A percentile compares a stretch with the other conserved stretches of the same genome.
phyloP scores from a whole-genome alignment of 352 stramenopile genomes.

The Phytophthora pseudosyringae region DNA sequence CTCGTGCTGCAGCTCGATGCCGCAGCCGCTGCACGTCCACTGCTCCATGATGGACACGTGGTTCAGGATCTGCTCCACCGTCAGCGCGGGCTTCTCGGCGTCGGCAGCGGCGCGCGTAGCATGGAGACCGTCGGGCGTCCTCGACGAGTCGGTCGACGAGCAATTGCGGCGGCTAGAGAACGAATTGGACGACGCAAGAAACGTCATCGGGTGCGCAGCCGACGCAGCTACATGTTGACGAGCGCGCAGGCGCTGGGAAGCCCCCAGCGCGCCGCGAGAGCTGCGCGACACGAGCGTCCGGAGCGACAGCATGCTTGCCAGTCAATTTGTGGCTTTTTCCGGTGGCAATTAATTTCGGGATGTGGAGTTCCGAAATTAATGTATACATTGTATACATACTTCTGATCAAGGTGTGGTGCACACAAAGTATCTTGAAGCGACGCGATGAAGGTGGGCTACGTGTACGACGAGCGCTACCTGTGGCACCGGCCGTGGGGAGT shows the following conservation, averaged over 20 bases:
- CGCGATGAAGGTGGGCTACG: conserved; percentile 58
- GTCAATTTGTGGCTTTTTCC: conserved; percentile 32
- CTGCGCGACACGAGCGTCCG: conserved; percentile 18
- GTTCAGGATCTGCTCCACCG: conserved; percentile 64
- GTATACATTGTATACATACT: not conserved
- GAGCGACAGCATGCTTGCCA: conserved; percentile 37
- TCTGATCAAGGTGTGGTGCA: not conserved
- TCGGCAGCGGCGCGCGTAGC: not conserved
- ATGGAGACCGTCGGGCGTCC: not conserved
- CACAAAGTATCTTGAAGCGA: conserved; percentile 14
- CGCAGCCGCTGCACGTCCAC: conserved; percentile 83
- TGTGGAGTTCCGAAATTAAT: not conserved
- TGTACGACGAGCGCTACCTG: conserved; percentile 84
- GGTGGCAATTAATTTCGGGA: not conserved
- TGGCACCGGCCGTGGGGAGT: conserved; percentile 74
- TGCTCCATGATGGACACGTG: conserved; percentile 87
- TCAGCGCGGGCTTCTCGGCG: conserved; percentile 28
- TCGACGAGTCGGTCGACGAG: conserved; percentile 19
- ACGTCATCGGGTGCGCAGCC: not conserved
- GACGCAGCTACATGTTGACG: conserved; percentile 14
- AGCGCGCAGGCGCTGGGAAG: conserved; percentile 2
- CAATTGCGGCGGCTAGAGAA: conserved; percentile 30
- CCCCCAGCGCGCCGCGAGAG: conserved; percentile 12
- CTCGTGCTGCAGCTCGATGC: conserved; percentile 80
- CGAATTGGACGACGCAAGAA: not conserved